Percentiles rank a stretch among this genome's conserved stretches.
Evolutionary conservation across 768 basidiomycete species (phyloP).

Genomic region (Fistulinella prunicolor): DNA sequence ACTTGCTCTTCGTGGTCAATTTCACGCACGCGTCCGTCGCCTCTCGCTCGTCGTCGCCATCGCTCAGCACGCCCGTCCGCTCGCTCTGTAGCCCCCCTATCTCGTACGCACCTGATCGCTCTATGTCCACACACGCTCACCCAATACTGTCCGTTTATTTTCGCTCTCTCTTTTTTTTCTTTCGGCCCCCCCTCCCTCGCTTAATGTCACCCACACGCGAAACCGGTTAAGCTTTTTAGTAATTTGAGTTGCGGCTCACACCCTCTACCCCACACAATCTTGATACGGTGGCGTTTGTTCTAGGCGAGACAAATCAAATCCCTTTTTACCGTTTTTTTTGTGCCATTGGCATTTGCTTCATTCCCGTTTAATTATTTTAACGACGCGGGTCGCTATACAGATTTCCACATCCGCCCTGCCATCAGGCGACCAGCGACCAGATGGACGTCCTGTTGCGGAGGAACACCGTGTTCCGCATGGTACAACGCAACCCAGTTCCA

Average conservation of each 20-base stretch:
- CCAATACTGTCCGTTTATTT: neutral
- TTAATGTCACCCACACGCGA: conserved; percentile 1
- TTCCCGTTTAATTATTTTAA: too few relatives aligned
- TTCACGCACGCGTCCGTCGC: conserved; percentile 3
- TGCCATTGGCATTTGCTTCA: neutral
- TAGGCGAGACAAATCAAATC: neutral
- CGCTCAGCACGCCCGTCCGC: neutral
- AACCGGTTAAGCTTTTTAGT: conserved; percentile 26
- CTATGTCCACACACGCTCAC: neutral
- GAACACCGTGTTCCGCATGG: neutral
- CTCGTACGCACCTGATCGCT: too few relatives aligned
- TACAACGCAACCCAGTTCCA: conserved; percentile 9
- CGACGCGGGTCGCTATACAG: too few relatives aligned
- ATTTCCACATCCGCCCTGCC: neutral
- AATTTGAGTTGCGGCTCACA: conserved; percentile 20
- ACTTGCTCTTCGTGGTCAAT: conserved; percentile 13
- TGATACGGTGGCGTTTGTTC: conserved; percentile 1
- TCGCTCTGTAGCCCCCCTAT: neutral
- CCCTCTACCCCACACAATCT: conserved; percentile 15
- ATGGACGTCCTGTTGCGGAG: neutral
- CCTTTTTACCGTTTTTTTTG: neutral
- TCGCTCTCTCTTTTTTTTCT: neutral
- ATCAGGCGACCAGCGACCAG: neutral
- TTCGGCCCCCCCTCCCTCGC: neutral
- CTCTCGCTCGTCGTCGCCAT: neutral